Evolutionary conservation across 2,329 filamentous ascomycete species (phyloP).

Genomic region (Trichoderma koningiopsis): DNA sequence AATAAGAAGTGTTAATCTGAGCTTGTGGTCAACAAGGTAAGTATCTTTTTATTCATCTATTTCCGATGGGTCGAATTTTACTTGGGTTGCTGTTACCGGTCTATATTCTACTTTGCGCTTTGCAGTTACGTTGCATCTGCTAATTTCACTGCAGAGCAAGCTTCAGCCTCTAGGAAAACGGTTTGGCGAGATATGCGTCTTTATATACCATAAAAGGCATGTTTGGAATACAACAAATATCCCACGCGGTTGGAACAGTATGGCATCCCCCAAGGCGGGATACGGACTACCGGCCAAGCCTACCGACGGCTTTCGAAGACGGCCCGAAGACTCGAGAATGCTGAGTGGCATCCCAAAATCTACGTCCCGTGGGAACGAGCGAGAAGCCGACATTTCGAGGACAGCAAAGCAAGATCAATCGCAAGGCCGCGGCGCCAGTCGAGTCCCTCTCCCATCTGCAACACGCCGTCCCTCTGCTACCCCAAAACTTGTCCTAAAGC

Average conservation of each 20-base stretch:
- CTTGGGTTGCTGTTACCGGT: not conserved
- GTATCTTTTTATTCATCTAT: not conserved
- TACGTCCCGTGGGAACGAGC: slow-evolving; percentile 31
- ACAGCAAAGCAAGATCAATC: slow-evolving; percentile 28
- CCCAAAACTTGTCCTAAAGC: slow-evolving; percentile 29
- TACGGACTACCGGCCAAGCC: slow-evolving; percentile 46
- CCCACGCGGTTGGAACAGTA: slow-evolving; percentile 40
- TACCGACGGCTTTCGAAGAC: slow-evolving; percentile 41
- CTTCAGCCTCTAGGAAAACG: not conserved
- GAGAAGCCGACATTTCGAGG: slow-evolving; percentile 29
- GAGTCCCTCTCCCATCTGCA: slow-evolving; percentile 32
- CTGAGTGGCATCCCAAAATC: slow-evolving; percentile 32
- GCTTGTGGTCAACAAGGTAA: not conserved
- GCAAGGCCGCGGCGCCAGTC: slow-evolving; percentile 30
- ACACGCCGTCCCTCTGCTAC: slow-evolving; percentile 33
- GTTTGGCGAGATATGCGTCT: slow-evolving; percentile 22
- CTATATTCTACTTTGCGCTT: not conserved
- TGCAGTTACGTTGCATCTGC: slow-evolving; percentile 10
- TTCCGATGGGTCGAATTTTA: not conserved
- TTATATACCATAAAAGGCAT: slow-evolving; percentile 27
- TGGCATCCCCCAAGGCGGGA: slow-evolving; percentile 47
- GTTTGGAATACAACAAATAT: slow-evolving; percentile 28
- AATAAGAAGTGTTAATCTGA: not conserved
- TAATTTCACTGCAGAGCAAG: slow-evolving; percentile 8
- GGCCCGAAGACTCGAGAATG: slow-evolving; percentile 31